A percentile compares a stretch with the other conserved stretches of the same genome.
phyloP scores from a whole-genome alignment of 2,329 filamentous ascomycete species.

The Juglanconis juglandina region DNA sequence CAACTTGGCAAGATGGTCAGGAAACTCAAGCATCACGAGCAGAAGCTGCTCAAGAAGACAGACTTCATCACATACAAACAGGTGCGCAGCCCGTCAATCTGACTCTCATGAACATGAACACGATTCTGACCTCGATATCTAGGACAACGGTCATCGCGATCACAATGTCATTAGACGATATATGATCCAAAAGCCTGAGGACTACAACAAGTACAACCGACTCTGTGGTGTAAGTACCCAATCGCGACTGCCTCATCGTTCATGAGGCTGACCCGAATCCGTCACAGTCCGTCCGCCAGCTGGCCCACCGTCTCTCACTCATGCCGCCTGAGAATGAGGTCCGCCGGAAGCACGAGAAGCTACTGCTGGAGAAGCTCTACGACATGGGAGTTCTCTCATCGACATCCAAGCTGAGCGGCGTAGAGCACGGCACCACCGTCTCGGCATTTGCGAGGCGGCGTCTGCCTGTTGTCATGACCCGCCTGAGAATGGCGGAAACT shows the following conservation, averaged over 20 bases:
- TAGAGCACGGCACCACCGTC: slow-evolving; percentile 87
- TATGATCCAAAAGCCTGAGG: slow-evolving; percentile 83
- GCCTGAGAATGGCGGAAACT: slow-evolving; percentile 86
- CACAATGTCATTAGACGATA: slow-evolving; percentile 77
- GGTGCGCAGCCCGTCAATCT: neutral
- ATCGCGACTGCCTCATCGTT: neutral
- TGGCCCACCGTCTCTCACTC: slow-evolving; percentile 82
- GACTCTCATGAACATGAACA: neutral
- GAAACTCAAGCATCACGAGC: slow-evolving; percentile 95
- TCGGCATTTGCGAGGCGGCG: slow-evolving; percentile 81
- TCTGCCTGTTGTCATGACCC: slow-evolving; percentile 84
- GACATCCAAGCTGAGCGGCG: slow-evolving; percentile 73
- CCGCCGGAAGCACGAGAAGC: slow-evolving; percentile 78
- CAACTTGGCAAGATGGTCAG: slow-evolving; percentile 68
- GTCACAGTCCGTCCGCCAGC: slow-evolving; percentile 72
- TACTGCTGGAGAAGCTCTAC: slow-evolving; percentile 87
- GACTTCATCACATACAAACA: slow-evolving; percentile 94
- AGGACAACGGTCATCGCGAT: slow-evolving; percentile 80
- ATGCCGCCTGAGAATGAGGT: slow-evolving; percentile 76
- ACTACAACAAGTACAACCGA: slow-evolving; percentile 68
- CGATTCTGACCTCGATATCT: neutral
- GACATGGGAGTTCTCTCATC: slow-evolving; percentile 83
- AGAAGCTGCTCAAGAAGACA: slow-evolving; percentile 87
- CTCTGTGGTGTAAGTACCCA: slow-evolving; percentile 60
- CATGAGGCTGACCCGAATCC: slow-evolving; percentile 21